Conservation (phyloP, 1,284 basidiomycete genomes). For the Naganishia sp. region DNA sequence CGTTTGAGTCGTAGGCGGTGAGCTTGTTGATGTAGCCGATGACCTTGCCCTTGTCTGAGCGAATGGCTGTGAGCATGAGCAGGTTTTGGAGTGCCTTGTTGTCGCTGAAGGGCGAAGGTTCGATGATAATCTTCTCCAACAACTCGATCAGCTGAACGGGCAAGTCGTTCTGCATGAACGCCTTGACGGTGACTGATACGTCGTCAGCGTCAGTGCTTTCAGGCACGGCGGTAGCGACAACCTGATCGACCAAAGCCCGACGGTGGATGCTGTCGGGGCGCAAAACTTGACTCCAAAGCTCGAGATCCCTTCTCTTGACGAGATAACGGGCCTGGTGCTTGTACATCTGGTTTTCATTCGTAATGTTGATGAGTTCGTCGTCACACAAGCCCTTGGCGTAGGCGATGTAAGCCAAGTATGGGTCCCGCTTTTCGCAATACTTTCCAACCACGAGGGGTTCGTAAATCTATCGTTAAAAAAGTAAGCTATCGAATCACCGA, state of each 20-base stretch:
- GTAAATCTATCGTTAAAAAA: conserved; percentile 65
- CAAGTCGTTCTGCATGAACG: conserved; percentile 95
- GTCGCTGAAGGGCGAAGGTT: conserved; percentile 96
- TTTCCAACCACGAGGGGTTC: conserved; percentile 96
- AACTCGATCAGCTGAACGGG: conserved; percentile 97
- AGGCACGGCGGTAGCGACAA: conserved; percentile 90
- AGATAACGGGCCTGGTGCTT: conserved; percentile 99
- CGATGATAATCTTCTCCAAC: conserved; percentile 97
- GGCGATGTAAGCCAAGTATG: conserved; percentile 97
- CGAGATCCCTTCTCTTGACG: conserved; percentile 91
- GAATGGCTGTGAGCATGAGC: conserved; percentile 90
- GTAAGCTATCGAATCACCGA: conserved; percentile 32
- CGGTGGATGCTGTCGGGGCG: conserved; percentile 87
- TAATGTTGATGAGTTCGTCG: conserved; percentile 94
- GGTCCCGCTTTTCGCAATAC: conserved; percentile 99
- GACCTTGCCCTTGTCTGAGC: conserved; percentile 98
- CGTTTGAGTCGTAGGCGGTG: conserved; percentile 88
- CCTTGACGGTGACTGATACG: conserved; percentile 97
- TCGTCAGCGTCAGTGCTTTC: conserved; percentile 98
- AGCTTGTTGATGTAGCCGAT: conserved; percentile 98
- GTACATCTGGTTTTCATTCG: conserved; percentile 99
- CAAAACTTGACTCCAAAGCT: conserved; percentile 96
- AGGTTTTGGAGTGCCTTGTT: conserved; percentile 95
- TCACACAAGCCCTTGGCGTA: conserved; percentile 99
- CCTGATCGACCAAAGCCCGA: conserved; percentile 92